Base-by-base conservation (phyloP, 2,329 filamentous ascomycete species). In the Myriangium duriaei region DNA sequence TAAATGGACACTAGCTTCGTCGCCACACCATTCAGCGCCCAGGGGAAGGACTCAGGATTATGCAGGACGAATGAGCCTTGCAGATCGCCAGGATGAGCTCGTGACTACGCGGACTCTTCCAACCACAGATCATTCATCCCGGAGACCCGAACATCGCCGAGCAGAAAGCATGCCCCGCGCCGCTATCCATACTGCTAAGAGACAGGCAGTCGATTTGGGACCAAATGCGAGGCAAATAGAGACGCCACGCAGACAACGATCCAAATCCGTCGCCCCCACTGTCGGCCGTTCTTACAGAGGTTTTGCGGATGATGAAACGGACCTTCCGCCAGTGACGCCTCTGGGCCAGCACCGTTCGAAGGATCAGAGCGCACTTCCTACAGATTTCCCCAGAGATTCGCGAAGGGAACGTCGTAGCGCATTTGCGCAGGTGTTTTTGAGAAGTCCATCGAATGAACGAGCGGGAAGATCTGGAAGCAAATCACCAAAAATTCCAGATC, bases 331-430 rank as follows among this genome's bases (percentile, higher is more conserved):
- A 3, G 16, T 24, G 26, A 39, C 36, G n/a, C n/a, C 7, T 26
- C 21, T 7, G 21, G n/a, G n/a, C n/a, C n/a, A n/a, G n/a, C n/a
- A n/a, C n/a, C n/a, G n/a, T n/a, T n/a, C n/a, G n/a, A n/a, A n/a
- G n/a, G n/a, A n/a, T n/a, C n/a, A n/a, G n/a, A n/a, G n/a, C n/a
- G n/a, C n/a, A n/a, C n/a, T n/a, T n/a, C n/a, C n/a, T n/a, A n/a
- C n/a, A n/a, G n/a, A n/a, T n/a, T n/a, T n/a, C n/a, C n/a, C n/a
- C n/a, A n/a, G n/a, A n/a, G n/a, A n/a, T n/a, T n/a, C n/a, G n/a
- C n/a, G n/a, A 10, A 32, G 21, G 11, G 36, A 39, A 14, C 29
- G 36, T 6, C 36, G 36, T 18, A 39, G 32, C 17, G 32, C 36
- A 9, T 39, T 39, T 14, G 19, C 30, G n/a, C 36, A 30, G 12